Evolutionary conservation across 1,284 basidiomycete genomes (phyloP).

Genomic region (Golubevia pallescens): DNA sequence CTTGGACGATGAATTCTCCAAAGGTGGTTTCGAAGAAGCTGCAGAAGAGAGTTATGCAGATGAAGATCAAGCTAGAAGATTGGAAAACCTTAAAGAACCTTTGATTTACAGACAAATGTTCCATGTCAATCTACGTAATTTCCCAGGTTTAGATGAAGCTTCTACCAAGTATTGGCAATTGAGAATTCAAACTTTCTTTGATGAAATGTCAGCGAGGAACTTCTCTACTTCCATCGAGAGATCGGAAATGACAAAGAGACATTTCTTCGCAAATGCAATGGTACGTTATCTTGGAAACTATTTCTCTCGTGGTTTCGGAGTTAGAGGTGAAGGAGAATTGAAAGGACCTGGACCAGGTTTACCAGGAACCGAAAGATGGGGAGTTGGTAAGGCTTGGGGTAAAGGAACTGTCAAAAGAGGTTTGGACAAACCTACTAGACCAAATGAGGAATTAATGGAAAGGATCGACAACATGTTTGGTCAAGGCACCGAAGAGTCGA

Average conservation of each 20-base stretch:
- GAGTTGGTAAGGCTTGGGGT: conserved; percentile 18
- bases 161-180: conserved; percentile 54
- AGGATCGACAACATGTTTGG: conserved; percentile 46
- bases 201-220: conserved; percentile 45
- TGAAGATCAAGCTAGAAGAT: conserved; percentile 22
- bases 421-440: conserved; percentile 45
- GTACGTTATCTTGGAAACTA: conserved; percentile 54
- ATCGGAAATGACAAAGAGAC: conserved; percentile 30
- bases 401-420: conserved; percentile 39
- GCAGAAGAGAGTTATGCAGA: conserved; percentile 45
- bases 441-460: conserved; percentile 30
- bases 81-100: conserved; percentile 43
- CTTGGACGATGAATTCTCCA: conserved; percentile 23
- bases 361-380: conserved; percentile 16
- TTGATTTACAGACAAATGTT: conserved; percentile 57
- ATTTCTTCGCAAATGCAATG: conserved; percentile 38
- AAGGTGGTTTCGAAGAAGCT: conserved; percentile 30
- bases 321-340: conserved; percentile 17
- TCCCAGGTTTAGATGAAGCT: conserved; percentile 50
- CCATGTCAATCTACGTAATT: conserved; percentile 46
- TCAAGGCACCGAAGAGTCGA: conserved; percentile 19
- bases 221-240: conserved; percentile 51
- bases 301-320: conserved; percentile 12
- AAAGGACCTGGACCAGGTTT: conserved; percentile 12
- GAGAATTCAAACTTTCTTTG: conserved; percentile 55